Conservation (phyloP, 305 asterid genomes). For the Nicotiana rustica region DNA sequence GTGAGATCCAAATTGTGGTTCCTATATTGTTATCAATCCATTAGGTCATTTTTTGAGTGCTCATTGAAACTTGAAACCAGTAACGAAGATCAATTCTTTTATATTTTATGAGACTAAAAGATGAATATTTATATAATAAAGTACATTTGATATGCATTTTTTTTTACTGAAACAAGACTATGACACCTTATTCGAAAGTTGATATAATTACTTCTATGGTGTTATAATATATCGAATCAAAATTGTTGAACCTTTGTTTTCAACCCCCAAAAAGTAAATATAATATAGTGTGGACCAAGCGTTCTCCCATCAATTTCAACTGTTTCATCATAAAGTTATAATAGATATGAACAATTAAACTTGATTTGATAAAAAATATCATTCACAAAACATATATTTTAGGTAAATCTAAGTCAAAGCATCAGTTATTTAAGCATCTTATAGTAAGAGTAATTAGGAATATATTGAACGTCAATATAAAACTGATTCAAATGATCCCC, state of each 20-base stretch:
- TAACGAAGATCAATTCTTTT: too few species aligned
- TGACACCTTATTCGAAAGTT: constrained; percentile 6
- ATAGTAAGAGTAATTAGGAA: not conserved
- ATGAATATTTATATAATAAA: too few species aligned
- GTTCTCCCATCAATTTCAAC: not conserved
- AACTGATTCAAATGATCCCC: too few species aligned
- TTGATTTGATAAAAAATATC: not conserved
- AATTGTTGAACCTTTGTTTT: not conserved
- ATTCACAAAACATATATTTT: not conserved
- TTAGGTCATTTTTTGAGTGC: too few species aligned
- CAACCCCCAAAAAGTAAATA: not conserved
- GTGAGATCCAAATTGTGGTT: too few species aligned
- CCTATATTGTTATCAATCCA: too few species aligned
- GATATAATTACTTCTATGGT: not conserved
- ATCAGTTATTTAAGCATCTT: not conserved
- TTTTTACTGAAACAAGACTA: not conserved
- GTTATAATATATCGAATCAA: constrained; percentile 1
- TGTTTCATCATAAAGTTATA: not conserved
- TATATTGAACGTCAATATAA: not conserved
- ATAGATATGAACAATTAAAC: not conserved
- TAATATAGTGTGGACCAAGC: not conserved
- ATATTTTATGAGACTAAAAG: too few species aligned
- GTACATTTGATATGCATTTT: too few species aligned
- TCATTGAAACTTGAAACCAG: too few species aligned
- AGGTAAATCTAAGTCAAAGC: not conserved